Evolutionary conservation across 1,139 yeast genomes (phyloP).

Genomic region (Candida buenavistaensis): DNA sequence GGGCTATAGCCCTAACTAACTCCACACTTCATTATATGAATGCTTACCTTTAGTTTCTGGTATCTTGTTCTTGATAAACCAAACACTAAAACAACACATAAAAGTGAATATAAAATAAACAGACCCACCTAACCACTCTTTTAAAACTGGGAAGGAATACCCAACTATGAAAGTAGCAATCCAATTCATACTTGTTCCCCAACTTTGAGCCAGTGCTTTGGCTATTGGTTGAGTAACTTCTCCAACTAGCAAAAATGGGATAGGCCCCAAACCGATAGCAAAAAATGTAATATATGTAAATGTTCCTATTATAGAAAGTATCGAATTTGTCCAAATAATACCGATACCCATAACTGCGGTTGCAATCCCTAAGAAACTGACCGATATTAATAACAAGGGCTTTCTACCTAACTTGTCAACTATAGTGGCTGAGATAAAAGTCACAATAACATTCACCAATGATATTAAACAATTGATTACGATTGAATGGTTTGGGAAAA

Average conservation of each 20-base stretch:
- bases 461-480: conserved; percentile 75
- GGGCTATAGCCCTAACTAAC: conserved; percentile 14
- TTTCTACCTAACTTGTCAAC: conserved; percentile 78
- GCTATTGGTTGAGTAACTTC: conserved; percentile 83
- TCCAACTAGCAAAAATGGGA: conserved; percentile 86
- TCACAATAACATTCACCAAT: conserved; percentile 66
- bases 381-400: conserved; percentile 66
- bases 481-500: conserved; percentile 71
- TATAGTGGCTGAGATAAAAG: conserved; percentile 67
- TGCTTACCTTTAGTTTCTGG: conserved; percentile 81
- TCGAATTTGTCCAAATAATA: conserved; percentile 48
- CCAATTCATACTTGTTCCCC: conserved; percentile 93
- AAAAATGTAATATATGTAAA: conserved; percentile 76
- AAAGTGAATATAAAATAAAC: conserved; percentile 75
- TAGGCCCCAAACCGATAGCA: conserved; percentile 93
- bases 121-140: conserved; percentile 66
- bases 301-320: conserved; percentile 64
- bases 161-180: conserved; percentile 83
- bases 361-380: conserved; percentile 67
- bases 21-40: conserved; percentile 65
- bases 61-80: conserved; percentile 47
- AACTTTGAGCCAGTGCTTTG: conserved; percentile 85
- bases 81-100: conserved; percentile 50
- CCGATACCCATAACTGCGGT: conserved; percentile 68
- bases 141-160: conserved; percentile 72